phyloP scores from a whole-genome alignment of 306 rosid genomes.

The Vachellia collinsii region DNA sequence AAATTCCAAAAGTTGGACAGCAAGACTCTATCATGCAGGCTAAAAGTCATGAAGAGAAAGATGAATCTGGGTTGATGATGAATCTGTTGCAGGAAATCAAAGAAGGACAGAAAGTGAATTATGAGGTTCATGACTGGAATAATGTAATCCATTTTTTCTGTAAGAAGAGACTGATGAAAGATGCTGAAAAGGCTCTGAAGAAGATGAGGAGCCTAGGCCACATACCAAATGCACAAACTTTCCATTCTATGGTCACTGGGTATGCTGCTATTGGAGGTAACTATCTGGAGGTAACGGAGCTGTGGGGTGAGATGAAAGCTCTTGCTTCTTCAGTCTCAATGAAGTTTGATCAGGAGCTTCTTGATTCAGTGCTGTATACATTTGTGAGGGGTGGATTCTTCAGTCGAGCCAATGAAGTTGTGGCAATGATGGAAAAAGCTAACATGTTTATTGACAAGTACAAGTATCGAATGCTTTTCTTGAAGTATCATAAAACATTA shows the following conservation, averaged over 20 bases:
- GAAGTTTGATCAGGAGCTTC: constrained; percentile 93
- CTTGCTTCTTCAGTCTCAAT: constrained; percentile 68
- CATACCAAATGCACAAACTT: constrained; percentile 78
- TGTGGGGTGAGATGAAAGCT: constrained; percentile 92
- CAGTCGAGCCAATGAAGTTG: constrained; percentile 81
- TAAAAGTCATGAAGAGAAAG: constrained; percentile 45
- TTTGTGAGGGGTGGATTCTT: constrained; percentile 90
- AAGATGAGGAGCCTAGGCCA: constrained; percentile 90
- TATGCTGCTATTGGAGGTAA: constrained; percentile 90
- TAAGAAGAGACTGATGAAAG: constrained; percentile 84
- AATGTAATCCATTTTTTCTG: constrained; percentile 81
- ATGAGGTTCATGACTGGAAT: constrained; percentile 91
- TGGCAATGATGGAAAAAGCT: constrained; percentile 78
- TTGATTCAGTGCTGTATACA: constrained; percentile 84
- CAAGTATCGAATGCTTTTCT: constrained; percentile 78
- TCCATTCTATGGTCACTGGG: constrained; percentile 89
- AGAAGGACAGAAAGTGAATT: constrained; percentile 73
- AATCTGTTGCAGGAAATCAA: constrained; percentile 80
- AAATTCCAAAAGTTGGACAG: constrained; percentile 62
- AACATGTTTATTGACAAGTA: constrained; percentile 82
- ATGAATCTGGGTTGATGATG: constrained; percentile 61
- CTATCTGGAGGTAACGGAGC: constrained; percentile 77
- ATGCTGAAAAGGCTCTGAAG: constrained; percentile 78
- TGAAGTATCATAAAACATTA: constrained; percentile 88
- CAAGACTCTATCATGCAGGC: constrained; percentile 51